A percentile compares a stretch with the other conserved stretches of the same genome.
These are phyloP conservation scores for Coccomyxa subellipsoidea DNA, from an alignment of 163 green algal species.

Conservation along the genomic window DNA sequence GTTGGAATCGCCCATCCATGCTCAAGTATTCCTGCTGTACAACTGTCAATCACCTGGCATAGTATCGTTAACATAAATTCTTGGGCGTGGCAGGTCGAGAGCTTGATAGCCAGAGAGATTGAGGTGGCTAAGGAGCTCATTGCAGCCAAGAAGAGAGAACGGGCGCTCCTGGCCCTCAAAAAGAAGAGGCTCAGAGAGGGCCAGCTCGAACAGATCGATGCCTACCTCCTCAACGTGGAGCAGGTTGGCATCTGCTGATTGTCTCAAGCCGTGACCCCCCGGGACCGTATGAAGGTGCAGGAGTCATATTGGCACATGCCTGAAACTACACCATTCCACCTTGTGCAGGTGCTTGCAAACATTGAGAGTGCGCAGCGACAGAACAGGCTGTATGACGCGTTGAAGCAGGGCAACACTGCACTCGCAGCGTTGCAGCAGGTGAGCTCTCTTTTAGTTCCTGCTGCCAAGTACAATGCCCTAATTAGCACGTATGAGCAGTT, in stretches of 20 bases:
- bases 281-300: too few species aligned
- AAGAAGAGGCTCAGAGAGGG: constrained; percentile 79
- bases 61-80: too few species aligned
- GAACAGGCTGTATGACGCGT: constrained; percentile 62
- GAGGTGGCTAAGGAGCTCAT: constrained; percentile 67
- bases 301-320: background rate
- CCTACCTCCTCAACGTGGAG: constrained; percentile 81
- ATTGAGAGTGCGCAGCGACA: constrained; percentile 77
- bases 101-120: constrained; percentile 58
- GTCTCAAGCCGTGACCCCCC: too few species aligned
- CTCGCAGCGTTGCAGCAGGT: constrained; percentile 74
- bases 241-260: constrained; percentile 61
- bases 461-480: background rate
- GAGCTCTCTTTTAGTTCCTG: background rate
- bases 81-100: constrained; percentile 48
- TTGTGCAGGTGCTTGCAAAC: constrained; percentile 65
- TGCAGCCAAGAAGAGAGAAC: constrained; percentile 46
- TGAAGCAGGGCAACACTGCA: constrained; percentile 72
- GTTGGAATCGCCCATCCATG: too few species aligned
- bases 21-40: too few species aligned
- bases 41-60: too few species aligned
- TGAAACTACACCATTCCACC: background rate
- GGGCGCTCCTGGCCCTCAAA: constrained; percentile 76
- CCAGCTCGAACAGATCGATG: constrained; percentile 63
- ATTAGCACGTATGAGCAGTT: too few species aligned